A percentile compares a stretch with the other conserved stretches of the same genome.
Conservation (phyloP, 257 asterid species). For the Plantago elongata region DNA sequence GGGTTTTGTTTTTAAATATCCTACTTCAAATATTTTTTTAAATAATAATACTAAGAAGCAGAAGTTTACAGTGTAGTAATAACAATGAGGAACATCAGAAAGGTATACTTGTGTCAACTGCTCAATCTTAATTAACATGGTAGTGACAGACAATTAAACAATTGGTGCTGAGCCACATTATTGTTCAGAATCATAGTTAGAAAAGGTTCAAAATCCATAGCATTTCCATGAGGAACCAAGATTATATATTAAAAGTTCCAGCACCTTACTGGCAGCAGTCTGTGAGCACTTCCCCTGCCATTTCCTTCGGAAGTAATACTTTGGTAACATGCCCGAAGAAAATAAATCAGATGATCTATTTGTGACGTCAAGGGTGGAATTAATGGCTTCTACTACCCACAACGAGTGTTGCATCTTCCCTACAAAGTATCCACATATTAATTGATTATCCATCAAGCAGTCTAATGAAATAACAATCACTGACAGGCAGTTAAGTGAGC, state of each 20-base stretch:
- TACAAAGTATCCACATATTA: constrained; percentile 26
- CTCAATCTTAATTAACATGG: too few relatives aligned
- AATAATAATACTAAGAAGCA: too few relatives aligned
- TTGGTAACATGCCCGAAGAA: constrained; percentile 44
- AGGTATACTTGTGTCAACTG: background rate
- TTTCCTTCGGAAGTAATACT: constrained; percentile 76
- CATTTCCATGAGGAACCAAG: constrained; percentile 9
- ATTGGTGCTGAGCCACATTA: constrained; percentile 15
- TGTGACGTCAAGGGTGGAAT: constrained; percentile 40
- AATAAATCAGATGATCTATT: constrained; percentile 37
- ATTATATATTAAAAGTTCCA: constrained; percentile 23
- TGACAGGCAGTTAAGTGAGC: constrained; percentile 6
- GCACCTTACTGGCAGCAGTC: constrained; percentile 88
- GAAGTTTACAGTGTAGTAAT: too few relatives aligned
- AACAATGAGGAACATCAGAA: background rate
- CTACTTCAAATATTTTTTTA: too few relatives aligned
- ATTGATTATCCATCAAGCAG: constrained; percentile 11
- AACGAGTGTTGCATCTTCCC: constrained; percentile 90
- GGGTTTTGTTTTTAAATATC: too few relatives aligned
- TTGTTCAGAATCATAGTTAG: too few relatives aligned
- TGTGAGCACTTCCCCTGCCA: constrained; percentile 96
- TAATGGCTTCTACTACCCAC: constrained; percentile 72
- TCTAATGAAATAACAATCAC: constrained; percentile 9
- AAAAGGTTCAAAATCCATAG: too few relatives aligned
- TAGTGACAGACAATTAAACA: background rate